Conservation (phyloP, 2,329 filamentous ascomycete genomes). For the Xylariaceae sp. region DNA sequence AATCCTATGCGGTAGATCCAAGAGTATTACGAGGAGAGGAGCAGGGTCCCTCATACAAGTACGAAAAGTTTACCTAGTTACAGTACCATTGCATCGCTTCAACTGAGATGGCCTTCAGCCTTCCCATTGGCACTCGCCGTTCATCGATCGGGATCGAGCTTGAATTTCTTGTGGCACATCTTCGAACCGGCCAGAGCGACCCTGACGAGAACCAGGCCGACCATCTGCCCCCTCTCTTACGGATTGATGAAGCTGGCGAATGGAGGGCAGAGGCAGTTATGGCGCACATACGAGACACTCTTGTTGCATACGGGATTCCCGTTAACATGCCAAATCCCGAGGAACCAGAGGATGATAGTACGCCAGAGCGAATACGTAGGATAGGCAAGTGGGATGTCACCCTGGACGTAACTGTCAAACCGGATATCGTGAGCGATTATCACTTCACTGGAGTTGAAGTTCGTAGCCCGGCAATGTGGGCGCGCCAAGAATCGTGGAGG, state of each 20-base stretch:
- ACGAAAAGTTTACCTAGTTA: background rate
- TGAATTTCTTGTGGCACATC: conserved; percentile 28
- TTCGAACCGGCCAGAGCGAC: conserved; percentile 22
- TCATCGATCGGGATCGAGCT: conserved; percentile 37
- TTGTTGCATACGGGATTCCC: conserved; percentile 21
- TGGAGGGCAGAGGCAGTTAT: background rate
- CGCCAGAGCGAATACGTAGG: conserved; percentile 8
- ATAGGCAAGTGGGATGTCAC: conserved; percentile 24
- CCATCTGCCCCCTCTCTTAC: conserved; percentile 31
- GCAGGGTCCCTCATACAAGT: background rate
- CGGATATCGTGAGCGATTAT: conserved; percentile 20
- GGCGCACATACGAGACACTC: conserved; percentile 18
- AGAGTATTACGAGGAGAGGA: background rate
- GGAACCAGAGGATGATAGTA: no score
- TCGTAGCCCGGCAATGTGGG: conserved; percentile 39
- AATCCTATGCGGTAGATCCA: background rate
- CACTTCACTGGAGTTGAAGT: conserved; percentile 36
- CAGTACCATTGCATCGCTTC: background rate
- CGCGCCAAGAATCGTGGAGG: conserved; percentile 31
- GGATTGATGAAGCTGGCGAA: conserved; percentile 4
- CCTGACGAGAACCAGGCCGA: conserved; percentile 24
- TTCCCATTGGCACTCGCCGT: conserved; percentile 25
- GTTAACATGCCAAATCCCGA: background rate
- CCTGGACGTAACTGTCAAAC: conserved; percentile 8
- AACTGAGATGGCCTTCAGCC: conserved; percentile 15